These are phyloP conservation scores for Neonectria faginata DNA, from an alignment of 2,329 filamentous ascomycete genomes.

Conservation along the genomic window DNA sequence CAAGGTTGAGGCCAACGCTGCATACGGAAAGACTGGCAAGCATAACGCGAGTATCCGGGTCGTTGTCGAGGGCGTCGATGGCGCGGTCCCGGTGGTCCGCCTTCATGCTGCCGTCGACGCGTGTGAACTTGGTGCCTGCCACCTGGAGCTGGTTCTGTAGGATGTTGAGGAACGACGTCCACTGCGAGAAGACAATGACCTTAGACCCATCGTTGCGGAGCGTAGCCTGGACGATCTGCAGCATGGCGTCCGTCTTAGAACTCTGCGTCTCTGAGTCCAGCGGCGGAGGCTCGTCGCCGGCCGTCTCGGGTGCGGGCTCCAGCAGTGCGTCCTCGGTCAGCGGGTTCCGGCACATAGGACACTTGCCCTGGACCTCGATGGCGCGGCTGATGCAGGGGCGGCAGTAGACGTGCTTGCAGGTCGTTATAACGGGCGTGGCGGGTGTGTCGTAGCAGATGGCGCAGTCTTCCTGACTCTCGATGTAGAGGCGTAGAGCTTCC, in stretches of 20 bases:
- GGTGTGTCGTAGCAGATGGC: constrained; percentile 82
- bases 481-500: constrained; percentile 78
- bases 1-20: constrained; percentile 87
- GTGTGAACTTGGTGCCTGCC: constrained; percentile 71
- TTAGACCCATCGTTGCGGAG: constrained; percentile 73
- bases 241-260: constrained; percentile 84
- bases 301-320: constrained; percentile 70
- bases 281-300: constrained; percentile 56
- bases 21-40: constrained; percentile 86
- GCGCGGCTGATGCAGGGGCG: constrained; percentile 78
- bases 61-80: constrained; percentile 73
- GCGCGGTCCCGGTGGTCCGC: constrained; percentile 77
- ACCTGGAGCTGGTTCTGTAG: constrained; percentile 75
- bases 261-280: constrained; percentile 75
- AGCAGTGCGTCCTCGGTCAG: constrained; percentile 71
- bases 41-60: constrained; percentile 77
- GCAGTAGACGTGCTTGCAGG: constrained; percentile 86
- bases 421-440: constrained; percentile 81
- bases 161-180: constrained; percentile 79
- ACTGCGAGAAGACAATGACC: constrained; percentile 80
- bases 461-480: constrained; percentile 86
- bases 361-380: constrained; percentile 81
- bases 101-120: constrained; percentile 85
- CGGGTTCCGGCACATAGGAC: constrained; percentile 83
- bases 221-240: constrained; percentile 79